Evolutionary conservation across 1,139 yeast species (phyloP).

Genomic region (Lodderomyces elongisporus): DNA sequence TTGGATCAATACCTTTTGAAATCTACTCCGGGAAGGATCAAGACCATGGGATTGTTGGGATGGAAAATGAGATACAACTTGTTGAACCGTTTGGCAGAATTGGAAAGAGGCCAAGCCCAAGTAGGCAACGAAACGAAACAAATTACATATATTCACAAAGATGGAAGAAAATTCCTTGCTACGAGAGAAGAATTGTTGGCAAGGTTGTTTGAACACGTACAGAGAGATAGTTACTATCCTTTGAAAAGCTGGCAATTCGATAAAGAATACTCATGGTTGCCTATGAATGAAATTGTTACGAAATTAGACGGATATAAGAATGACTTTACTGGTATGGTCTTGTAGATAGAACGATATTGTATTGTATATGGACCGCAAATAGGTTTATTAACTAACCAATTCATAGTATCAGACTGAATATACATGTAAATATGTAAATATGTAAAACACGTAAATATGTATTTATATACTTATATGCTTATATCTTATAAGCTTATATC

Average conservation of each 20-base stretch:
- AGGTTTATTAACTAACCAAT: too few relatives aligned
- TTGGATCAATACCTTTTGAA: conserved; percentile 81
- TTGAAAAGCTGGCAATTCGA: conserved; percentile 20
- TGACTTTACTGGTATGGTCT: conserved; percentile 28
- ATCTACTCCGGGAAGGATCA: conserved; percentile 82
- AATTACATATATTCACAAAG: conserved; percentile 48
- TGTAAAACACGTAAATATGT: too few relatives aligned
- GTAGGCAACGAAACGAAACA: conserved; percentile 27
- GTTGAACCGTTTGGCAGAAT: conserved; percentile 31
- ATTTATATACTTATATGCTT: too few relatives aligned
- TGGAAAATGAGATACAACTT: conserved; percentile 84
- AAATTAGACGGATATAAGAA: conserved; percentile 29
- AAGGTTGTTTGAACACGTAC: conserved; percentile 48
- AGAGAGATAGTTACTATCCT: conserved; percentile 42
- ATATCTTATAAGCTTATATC: too few relatives aligned
- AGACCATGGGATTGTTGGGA: conserved; percentile 87
- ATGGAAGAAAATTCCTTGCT: conserved; percentile 46
- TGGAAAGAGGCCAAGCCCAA: conserved; percentile 13
- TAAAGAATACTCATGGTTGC: conserved; percentile 30
- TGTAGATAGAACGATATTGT: conserved; percentile 7
- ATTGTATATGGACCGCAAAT: background rate
- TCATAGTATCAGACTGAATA: too few relatives aligned
- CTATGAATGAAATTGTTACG: conserved; percentile 39
- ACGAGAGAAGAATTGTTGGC: conserved; percentile 62
- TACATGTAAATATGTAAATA: too few relatives aligned